Base-by-base conservation (phyloP, 768 basidiomycete species). In the Lactifluus echinatus region DNA sequence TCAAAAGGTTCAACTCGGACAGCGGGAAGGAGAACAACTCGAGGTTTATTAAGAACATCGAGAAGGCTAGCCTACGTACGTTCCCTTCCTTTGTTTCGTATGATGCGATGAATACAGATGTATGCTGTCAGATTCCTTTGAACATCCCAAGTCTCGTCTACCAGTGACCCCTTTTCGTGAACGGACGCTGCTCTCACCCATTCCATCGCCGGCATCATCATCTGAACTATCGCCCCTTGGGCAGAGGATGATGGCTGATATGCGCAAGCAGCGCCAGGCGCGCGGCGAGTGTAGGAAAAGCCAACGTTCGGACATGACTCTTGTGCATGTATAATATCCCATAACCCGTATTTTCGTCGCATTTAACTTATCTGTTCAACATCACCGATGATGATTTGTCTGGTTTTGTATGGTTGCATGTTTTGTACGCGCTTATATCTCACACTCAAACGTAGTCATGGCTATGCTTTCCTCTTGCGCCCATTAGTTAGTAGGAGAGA, bases 211-310 rank as follows among this genome's bases (percentile, higher is more conserved):
- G 21, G 78, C 84, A 23, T 83, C 79, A 28, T 87, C 87, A 2
- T 79, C 85, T 10, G 88, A 89, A 60, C 71, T 90, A 49, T 89
- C 87, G 19, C 85, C 85, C 14, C 71, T 83, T 31, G 83, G 79
- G 5, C 76, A 75, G 62, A 76, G 83, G 66, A 75, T 89, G 65
- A 89, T 89, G 87, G 71, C 72, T 55, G 77, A 83, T 63, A 66
- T 84, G 43, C 74, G 87, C 50, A 67, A 70, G 55, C 71, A 75
- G 64, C 67, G 69, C 47, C 59, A 61, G 62, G 66, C 12, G 61
- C 64, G 60, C 26, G 43, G 43, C 24, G 58, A 56, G 21, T 51
- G 46, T 26, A 57, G 33, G 34, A 54, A 40, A 12, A 54, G 50
- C 43, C 53, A 53, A 21, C 39, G 55, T n/a, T 36, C 60, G 0